phyloP scores from a whole-genome alignment of 495 filamentous ascomycete species.

The Polyplosphaeria fusca region DNA sequence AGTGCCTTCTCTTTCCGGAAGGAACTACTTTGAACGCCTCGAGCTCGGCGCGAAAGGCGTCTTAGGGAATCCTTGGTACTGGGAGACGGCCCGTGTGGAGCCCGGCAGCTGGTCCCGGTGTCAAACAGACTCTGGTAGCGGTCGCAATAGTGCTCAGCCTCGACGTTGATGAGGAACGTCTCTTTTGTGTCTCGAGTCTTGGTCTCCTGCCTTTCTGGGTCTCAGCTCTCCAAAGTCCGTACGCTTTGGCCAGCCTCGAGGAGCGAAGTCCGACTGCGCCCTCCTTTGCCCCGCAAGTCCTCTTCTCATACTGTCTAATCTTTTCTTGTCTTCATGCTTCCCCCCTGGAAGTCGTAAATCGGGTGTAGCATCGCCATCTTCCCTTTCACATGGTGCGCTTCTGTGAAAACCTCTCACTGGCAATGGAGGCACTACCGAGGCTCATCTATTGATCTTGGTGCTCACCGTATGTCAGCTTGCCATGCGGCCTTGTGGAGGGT shows the following conservation, averaged over 20 bases:
- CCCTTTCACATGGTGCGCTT: constrained; percentile 7
- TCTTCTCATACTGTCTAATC: too few relatives aligned
- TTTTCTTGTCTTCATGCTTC: too few relatives aligned
- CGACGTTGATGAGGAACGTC: not conserved
- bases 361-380: too few relatives aligned
- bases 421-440: constrained; percentile 9
- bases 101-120: too few relatives aligned
- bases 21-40: not conserved
- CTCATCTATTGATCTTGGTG: not conserved
- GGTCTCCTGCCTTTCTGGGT: not conserved
- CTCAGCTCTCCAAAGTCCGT: not conserved
- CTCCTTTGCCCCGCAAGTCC: too few relatives aligned
- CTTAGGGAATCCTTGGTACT: too few relatives aligned
- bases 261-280: not conserved
- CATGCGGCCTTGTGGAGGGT: not conserved
- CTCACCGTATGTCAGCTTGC: not conserved
- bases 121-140: not conserved
- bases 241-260: not conserved
- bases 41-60: not conserved
- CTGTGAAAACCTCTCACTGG: not conserved
- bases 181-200: not conserved
- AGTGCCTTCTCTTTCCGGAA: not conserved
- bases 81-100: too few relatives aligned
- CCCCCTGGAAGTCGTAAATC: too few relatives aligned
- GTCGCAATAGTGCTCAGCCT: not conserved